A percentile compares a stretch with the other conserved stretches of the same genome.
Evolutionary conservation across 148 eudicot genomes (phyloP).

Genomic region (Camellia lanceoleosa): DNA sequence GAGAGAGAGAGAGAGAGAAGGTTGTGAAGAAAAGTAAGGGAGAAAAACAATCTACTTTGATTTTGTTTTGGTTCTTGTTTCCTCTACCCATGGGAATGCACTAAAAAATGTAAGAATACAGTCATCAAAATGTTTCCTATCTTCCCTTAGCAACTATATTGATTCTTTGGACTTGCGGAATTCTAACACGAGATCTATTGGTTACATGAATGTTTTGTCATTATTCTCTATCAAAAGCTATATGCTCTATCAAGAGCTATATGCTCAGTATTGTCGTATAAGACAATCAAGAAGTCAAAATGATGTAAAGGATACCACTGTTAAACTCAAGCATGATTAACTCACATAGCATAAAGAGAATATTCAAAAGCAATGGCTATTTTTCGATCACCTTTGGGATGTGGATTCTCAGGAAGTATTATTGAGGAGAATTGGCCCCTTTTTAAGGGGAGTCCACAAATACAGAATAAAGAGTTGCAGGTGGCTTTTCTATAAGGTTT

Average conservation of each 20-base stretch:
- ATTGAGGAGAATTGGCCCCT: conserved; percentile 35
- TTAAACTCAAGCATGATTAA: not conserved
- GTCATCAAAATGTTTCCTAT: too few relatives aligned
- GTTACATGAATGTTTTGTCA: too few relatives aligned
- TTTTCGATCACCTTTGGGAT: conserved; percentile 27
- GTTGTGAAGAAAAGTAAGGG: too few relatives aligned
- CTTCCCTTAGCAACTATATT: not conserved
- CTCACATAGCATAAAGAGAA: conserved; percentile 2
- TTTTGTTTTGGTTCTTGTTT: too few relatives aligned
- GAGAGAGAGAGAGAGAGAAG: too few relatives aligned
- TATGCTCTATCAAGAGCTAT: too few relatives aligned
- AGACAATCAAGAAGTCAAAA: not conserved
- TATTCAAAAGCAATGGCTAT: conserved; percentile 28
- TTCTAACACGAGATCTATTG: too few relatives aligned
- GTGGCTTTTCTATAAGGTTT: conserved; percentile 24
- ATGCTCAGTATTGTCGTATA: too few relatives aligned
- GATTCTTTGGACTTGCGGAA: too few relatives aligned
- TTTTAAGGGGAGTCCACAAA: conserved; percentile 21
- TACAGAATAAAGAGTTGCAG: conserved; percentile 21
- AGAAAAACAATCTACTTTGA: too few relatives aligned
- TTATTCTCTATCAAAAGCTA: too few relatives aligned
- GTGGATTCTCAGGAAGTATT: conserved; percentile 48
- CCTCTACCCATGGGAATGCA: not conserved
- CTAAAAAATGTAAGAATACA: too few relatives aligned
- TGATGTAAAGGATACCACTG: not conserved